Evolutionary conservation across 441 rosid genomes (phyloP).

Genomic region (Adansonia grandidieri): DNA sequence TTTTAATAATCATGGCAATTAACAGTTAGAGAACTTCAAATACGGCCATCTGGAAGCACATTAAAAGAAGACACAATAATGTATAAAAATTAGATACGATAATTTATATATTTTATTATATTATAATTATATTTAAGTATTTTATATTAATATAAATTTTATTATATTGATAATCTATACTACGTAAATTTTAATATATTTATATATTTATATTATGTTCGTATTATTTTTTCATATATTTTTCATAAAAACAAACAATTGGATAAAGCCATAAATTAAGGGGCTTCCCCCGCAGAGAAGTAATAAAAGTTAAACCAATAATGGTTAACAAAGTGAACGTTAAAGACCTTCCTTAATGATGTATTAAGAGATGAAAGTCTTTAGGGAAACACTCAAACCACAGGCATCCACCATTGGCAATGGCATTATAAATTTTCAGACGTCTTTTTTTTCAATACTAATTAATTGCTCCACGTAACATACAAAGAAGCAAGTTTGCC

Average conservation of each 20-base stretch:
- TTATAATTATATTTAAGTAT: too few relatives aligned
- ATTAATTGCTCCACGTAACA: slow-evolving; percentile 7
- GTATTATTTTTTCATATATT: too few relatives aligned
- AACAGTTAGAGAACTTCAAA: too few relatives aligned
- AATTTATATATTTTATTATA: too few relatives aligned
- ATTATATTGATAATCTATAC: too few relatives aligned
- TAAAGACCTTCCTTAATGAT: not conserved
- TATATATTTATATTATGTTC: too few relatives aligned
- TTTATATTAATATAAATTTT: too few relatives aligned
- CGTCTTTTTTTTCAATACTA: not conserved
- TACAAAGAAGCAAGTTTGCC: not conserved
- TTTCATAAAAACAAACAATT: not conserved
- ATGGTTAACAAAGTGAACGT: not conserved
- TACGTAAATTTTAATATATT: too few relatives aligned
- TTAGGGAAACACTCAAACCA: not conserved
- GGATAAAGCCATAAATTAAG: not conserved
- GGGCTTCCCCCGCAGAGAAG: not conserved
- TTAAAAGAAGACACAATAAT: too few relatives aligned
- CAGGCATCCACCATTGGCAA: not conserved
- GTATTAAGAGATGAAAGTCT: not conserved
- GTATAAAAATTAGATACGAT: too few relatives aligned
- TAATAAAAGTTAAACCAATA: not conserved
- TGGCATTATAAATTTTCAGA: not conserved
- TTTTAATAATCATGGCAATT: too few relatives aligned
- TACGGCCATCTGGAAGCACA: too few relatives aligned